Evolutionary conservation across 768 basidiomycete species (phyloP), one percentile per base, ranked within the genome.

Genomic region (Boletus reticuloceps): DNA sequence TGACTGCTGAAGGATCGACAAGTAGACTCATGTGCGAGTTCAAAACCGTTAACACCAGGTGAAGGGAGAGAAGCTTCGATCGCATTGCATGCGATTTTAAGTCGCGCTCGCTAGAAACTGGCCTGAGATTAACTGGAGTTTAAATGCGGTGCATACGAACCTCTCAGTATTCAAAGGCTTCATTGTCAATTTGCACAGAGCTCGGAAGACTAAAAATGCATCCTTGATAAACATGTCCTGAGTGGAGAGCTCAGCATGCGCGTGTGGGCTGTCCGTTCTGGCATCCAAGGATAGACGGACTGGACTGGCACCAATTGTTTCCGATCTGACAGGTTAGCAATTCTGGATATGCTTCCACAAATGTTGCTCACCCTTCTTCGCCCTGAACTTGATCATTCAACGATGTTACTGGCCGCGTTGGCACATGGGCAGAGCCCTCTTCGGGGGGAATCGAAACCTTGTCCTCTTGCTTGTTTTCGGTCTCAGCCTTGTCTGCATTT

Each of bases 151-250:
- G 9, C 16, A 25, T 9, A 66, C 82, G 48, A 45, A 94, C 95
- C 92, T 96, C 73, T 99, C 97, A 6, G 82, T 84, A 63, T 92
- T 91, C 45, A 99, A 75, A 12, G 95, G 91, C 70, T 98, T 98
- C 95, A 98, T 98, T 10, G 94, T 95, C 60, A 98, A 76, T 69
- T 98, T 98, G 77, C 97, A 98, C 12, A 99, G 77, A 0, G 97
- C 95, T 44, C 97, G 82, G 74, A 98, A 96, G 37, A 99, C 96
- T 57, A 99, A 81, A 77, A 98, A 99, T 0, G 97, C 94, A 67
- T 99, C 97, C 69, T 98, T 98, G 67, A 97, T 81, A 69, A 94
- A 96, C 52, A 98, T 74, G 62, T 99, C 96, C 50, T 90, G 85
- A n/a, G 81, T 77, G 19, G 85, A 84, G 52, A 94, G 75, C 49